Evolutionary conservation across 1,139 yeast genomes (phyloP).

Genomic region (Geotrichum australiense): DNA sequence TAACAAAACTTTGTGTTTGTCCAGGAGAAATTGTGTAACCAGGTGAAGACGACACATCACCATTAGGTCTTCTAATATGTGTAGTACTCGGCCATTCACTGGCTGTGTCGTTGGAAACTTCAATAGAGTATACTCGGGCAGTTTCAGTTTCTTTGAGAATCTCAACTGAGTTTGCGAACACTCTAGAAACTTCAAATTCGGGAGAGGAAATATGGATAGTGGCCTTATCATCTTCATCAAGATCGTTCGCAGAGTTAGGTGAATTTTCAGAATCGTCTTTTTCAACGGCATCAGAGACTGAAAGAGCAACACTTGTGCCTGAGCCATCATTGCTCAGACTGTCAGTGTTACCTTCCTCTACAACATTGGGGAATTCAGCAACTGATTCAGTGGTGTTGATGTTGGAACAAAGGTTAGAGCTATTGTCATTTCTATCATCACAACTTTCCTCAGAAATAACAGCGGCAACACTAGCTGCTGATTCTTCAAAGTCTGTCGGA

Average conservation of each 20-base stretch:
- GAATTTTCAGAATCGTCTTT: background rate
- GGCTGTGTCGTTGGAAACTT: slow-evolving; percentile 2
- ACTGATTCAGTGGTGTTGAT: too few species aligned
- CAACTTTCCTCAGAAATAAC: too few species aligned
- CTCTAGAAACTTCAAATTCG: background rate
- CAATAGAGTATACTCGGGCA: background rate
- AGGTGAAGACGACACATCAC: slow-evolving; percentile 1
- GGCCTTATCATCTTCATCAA: background rate
- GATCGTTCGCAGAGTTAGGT: background rate
- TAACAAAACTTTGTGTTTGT: slow-evolving; percentile 9
- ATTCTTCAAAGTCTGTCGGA: too few species aligned
- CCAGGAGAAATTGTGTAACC: slow-evolving; percentile 2
- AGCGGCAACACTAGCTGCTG: too few species aligned
- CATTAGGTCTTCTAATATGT: background rate
- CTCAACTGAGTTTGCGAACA: background rate
- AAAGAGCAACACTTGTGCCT: background rate
- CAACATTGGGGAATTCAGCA: too few species aligned
- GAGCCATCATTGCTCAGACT: too few species aligned
- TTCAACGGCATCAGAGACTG: background rate
- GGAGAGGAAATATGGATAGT: background rate
- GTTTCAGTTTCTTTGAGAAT: background rate
- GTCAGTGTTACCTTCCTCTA: too few species aligned
- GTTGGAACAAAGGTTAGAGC: too few species aligned
- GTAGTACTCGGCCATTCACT: slow-evolving; percentile 10
- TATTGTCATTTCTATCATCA: too few species aligned